phyloP scores from a whole-genome alignment of 768 basidiomycete genomes.

The Tricholomella constricta region DNA sequence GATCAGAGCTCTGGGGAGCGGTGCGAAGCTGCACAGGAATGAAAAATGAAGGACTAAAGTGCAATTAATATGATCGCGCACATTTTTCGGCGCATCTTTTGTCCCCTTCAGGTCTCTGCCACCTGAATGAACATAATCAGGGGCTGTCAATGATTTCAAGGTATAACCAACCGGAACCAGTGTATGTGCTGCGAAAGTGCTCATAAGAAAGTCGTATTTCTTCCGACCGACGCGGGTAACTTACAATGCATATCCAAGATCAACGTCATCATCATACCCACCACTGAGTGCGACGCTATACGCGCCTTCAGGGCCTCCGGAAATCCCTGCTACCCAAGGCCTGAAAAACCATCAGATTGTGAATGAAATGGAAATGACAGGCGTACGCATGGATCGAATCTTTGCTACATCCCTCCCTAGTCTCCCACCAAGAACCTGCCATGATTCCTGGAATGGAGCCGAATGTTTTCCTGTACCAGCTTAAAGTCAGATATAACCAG shows the following conservation, averaged over 20 bases:
- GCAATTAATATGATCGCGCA: constrained; percentile 31
- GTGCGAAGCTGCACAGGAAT: constrained; percentile 69
- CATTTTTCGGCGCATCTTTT: constrained; percentile 80
- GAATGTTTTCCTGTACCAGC: constrained; percentile 61
- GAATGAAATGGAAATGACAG: neutral
- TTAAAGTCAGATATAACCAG: neutral
- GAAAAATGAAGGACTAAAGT: neutral
- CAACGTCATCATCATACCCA: constrained; percentile 86
- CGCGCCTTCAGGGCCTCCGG: constrained; percentile 65
- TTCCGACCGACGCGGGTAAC: constrained; percentile 30
- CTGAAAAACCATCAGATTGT: constrained; percentile 35
- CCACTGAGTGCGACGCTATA: constrained; percentile 88
- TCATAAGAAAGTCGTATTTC: neutral
- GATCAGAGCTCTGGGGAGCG: constrained; percentile 83
- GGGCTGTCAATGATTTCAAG: neutral
- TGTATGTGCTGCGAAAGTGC: constrained; percentile 61
- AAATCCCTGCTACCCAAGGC: constrained; percentile 84
- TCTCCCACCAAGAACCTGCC: constrained; percentile 85
- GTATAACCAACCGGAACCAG: constrained; percentile 62
- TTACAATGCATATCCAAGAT: constrained; percentile 80
- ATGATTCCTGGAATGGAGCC: constrained; percentile 79
- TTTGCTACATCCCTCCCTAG: constrained; percentile 64
- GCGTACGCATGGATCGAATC: constrained; percentile 88
- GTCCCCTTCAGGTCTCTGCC: constrained; percentile 90
- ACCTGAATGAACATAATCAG: constrained; percentile 41